A percentile compares a stretch with the other conserved stretches of the same genome.
Conservation (phyloP, 2,329 filamentous ascomycete species). For the Aspergillus caelatus region DNA sequence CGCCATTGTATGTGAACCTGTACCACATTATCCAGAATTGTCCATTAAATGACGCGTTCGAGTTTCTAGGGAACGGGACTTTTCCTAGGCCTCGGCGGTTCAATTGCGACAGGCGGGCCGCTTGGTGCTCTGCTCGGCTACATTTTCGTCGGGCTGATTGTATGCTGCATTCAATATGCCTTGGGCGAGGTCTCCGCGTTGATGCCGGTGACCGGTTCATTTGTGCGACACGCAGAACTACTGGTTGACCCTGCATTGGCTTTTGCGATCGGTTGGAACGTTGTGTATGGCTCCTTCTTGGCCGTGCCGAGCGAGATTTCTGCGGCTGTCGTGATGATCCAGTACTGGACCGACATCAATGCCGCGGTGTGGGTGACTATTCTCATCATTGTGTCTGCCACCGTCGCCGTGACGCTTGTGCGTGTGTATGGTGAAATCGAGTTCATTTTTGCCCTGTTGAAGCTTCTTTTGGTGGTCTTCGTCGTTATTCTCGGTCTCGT, state of each 20-base stretch:
- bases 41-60: neutral
- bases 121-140: slow-evolving; percentile 56
- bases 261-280: slow-evolving; percentile 53
- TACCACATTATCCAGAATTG: neutral
- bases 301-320: slow-evolving; percentile 64
- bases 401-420: slow-evolving; percentile 60
- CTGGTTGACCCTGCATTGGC: slow-evolving; percentile 55
- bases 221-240: slow-evolving; percentile 55
- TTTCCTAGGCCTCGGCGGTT: slow-evolving; percentile 56
- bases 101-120: slow-evolving; percentile 54
- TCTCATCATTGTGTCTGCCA: slow-evolving; percentile 60
- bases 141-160: slow-evolving; percentile 51
- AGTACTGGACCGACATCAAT: slow-evolving; percentile 56
- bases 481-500: slow-evolving; percentile 54
- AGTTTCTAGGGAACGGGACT: slow-evolving; percentile 47
- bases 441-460: slow-evolving; percentile 56
- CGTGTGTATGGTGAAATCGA: slow-evolving; percentile 55
- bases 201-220: slow-evolving; percentile 55
- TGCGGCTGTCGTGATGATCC: slow-evolving; percentile 64
- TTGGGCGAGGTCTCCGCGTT: slow-evolving; percentile 56
- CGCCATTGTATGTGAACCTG: slow-evolving; percentile 39
- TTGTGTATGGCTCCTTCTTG: slow-evolving; percentile 56
- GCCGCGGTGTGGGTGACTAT: slow-evolving; percentile 49
- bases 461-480: slow-evolving; percentile 53
- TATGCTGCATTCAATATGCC: slow-evolving; percentile 55